Evolutionary conservation across 2,329 filamentous ascomycete genomes (phyloP), one percentile per base, ranked within the genome.

Genomic region (Fusarium begoniae): DNA sequence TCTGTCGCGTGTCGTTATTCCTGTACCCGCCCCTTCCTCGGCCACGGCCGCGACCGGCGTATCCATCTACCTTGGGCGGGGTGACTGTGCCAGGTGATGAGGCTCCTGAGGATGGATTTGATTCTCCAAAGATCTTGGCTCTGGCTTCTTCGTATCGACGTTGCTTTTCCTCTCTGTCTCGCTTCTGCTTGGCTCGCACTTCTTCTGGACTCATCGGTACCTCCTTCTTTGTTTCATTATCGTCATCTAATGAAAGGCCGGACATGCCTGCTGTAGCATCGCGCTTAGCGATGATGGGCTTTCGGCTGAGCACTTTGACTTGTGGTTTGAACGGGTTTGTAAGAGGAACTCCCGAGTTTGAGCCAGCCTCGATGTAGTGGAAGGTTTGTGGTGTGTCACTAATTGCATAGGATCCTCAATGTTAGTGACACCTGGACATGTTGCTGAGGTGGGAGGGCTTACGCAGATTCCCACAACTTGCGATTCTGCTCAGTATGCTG

Each of bases 391-490:
- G 90, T 14, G 93, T 87, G 82, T 98, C 94, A 57, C 92, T 95
- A 79, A 79, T 63, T 45, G 63, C 28, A 44, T 24, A 56, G 48
- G 24, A 38, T 20, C 41, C 28, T 32, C 40, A 51, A 53, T 43
- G 62, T 71, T 54, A 73, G 69, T 56, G 40, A 57, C 54, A 47
- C 24, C 38, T 24, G 35, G 54, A 47, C 32, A 68, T n/a, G 48
- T 57, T 44, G 30, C 20, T 37, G 40, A 57, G 40, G 30, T 44
- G 43, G 50, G 28, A 51, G 50, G 61, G 60, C 90, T 64, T 90
- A 96, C 92, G 95, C 96, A 79, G 94, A 92, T 79, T 96, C 90
- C 96, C 96, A 98, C 63, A 98, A 84, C 82, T 93, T 93, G 78
- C 92, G 90, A 81, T 98, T 97, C 60, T 92, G 89, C 81, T 98